Base-by-base conservation (phyloP, 148 eudicot species). In the Chenopodium album region DNA sequence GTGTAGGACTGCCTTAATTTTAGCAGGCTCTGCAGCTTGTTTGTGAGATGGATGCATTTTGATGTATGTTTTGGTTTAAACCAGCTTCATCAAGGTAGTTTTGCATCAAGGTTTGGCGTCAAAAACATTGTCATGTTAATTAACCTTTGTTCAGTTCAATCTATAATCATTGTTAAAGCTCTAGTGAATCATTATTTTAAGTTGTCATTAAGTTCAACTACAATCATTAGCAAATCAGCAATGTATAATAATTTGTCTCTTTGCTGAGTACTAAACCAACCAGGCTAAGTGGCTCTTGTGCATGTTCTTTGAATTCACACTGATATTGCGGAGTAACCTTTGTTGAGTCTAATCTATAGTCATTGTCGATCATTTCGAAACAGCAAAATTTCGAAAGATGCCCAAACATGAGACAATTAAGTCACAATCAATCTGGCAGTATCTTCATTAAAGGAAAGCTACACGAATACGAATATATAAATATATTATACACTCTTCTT, bases 401-500 rank as follows among this genome's bases (percentile, higher is more conserved):
- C 32, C 20, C 19, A 12, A 48, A 23, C 32, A 47, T n/a, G 20
- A 47, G 48, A n/a, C 52, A n/a, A 7, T 8, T 17, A 41, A 22
- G 69, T 26, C 59, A 44, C 29, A 23, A 66, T 65, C 62, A 46
- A 17, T 50, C 17, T 73, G 14, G 5, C 1, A 41, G 17, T 48
- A 9, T 47, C 29, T 48, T 66, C 17, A 60, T 31, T 62, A 66
- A 17, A 46, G 52, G 56, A 78, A 47, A 23, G 41, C 26, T 54
- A 56, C 32, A 22, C 72, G 22, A 74, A 50, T 64, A n/a, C 20
- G 52, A 12, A 50, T 52, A 41, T 41, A 41, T 37, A 12, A 78
- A 20, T 52, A 78, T 78, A 52, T 67, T 70, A 80, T 73, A 84
- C 79, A 68, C 50, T 4, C 60, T 56, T 71, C 60, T n/a, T 81